Percentiles rank a stretch among this genome's conserved stretches.
Evolutionary conservation across 441 rosid species (phyloP).

Genomic region (Daphne laureola): DNA sequence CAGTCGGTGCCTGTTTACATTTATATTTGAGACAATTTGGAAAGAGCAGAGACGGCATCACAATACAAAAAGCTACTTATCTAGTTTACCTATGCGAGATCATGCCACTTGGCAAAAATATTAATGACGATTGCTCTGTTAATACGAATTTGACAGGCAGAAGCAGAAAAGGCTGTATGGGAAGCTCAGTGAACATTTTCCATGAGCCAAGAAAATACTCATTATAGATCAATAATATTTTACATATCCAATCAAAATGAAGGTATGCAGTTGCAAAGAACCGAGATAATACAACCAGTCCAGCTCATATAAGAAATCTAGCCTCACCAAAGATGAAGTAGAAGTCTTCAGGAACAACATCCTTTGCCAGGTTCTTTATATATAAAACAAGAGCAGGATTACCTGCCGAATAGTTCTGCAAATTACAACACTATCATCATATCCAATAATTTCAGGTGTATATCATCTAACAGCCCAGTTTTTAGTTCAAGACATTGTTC

Average conservation of each 20-base stretch:
- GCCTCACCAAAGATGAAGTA: constrained; percentile 78
- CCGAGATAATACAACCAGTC: not conserved
- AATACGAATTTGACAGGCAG: too few relatives aligned
- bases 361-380: constrained; percentile 90
- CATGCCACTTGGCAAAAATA: too few relatives aligned
- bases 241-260: not conserved
- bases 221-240: constrained; percentile 2
- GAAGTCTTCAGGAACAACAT: constrained; percentile 72
- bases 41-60: too few relatives aligned
- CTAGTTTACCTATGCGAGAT: too few relatives aligned
- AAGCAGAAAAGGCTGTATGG: too few relatives aligned
- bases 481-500: too few relatives aligned
- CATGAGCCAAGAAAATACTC: too few relatives aligned
- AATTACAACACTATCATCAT: constrained; percentile 11
- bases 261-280: constrained; percentile 7
- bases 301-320: constrained; percentile 5
- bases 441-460: constrained; percentile 3
- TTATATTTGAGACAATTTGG: too few relatives aligned
- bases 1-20: too few relatives aligned
- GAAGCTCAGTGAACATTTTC: too few relatives aligned
- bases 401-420: constrained; percentile 89
- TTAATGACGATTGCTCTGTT: too few relatives aligned
- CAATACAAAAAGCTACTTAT: too few relatives aligned
- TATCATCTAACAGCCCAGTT: not conserved
- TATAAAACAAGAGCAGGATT: constrained; percentile 76